A percentile compares a stretch with the other conserved stretches of the same genome.
Conservation (phyloP, 2,329 filamentous ascomycete species). For the Colletotrichum liaoningense region DNA sequence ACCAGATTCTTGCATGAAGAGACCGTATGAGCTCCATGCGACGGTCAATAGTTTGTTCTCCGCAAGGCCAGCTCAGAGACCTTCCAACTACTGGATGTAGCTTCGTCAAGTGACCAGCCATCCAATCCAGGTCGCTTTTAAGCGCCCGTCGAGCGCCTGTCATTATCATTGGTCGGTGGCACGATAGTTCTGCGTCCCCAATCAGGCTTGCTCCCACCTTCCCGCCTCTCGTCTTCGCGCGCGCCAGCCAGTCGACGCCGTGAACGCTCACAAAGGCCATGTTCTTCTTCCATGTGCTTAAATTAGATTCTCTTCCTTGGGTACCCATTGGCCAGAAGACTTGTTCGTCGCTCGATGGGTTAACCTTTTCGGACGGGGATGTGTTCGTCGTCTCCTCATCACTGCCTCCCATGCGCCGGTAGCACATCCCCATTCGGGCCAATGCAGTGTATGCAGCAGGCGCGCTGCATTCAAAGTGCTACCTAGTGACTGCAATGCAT, state of each 20-base stretch:
- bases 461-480: constrained; percentile 21
- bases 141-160: constrained; percentile 38
- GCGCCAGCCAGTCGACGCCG: constrained; percentile 50
- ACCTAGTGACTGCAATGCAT: constrained; percentile 1
- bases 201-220: constrained; percentile 27
- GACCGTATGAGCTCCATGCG: constrained; percentile 15
- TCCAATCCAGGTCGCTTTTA: constrained; percentile 36
- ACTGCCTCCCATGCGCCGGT: constrained; percentile 26
- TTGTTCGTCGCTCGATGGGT: constrained; percentile 12
- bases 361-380: constrained; percentile 16
- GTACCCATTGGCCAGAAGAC: constrained; percentile 46
- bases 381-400: constrained; percentile 20
- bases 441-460: constrained; percentile 26
- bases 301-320: constrained; percentile 46
- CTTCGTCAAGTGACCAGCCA: constrained; percentile 19
- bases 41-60: constrained; percentile 26
- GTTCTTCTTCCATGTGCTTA: constrained; percentile 43
- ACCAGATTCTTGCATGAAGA: constrained; percentile 6
- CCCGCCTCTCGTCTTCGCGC: constrained; percentile 46
- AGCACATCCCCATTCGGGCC: constrained; percentile 21
- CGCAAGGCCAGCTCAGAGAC: constrained; percentile 26
- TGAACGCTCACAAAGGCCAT: constrained; percentile 38
- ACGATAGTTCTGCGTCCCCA: constrained; percentile 13
- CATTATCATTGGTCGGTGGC: constrained; percentile 33
- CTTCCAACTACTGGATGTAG: not conserved